A percentile compares a stretch with the other conserved stretches of the same genome.
Evolutionary conservation across 2,329 filamentous ascomycete species (phyloP).

Genomic region (Alternaria gansuensis): DNA sequence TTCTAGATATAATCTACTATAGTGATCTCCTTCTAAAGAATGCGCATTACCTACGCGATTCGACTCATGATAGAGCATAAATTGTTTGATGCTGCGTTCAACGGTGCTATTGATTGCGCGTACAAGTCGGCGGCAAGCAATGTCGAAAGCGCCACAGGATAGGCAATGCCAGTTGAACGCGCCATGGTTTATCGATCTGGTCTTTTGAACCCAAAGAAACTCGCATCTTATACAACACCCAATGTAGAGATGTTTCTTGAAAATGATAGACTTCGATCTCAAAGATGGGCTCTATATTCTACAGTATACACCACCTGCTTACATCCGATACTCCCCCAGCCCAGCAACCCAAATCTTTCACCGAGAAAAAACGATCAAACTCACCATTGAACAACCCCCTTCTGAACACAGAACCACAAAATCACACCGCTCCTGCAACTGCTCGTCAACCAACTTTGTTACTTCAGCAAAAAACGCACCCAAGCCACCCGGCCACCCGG

Average conservation of each 20-base stretch:
- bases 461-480: neutral
- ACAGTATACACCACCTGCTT: neutral
- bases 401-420: neutral
- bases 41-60: neutral
- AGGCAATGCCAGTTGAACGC: neutral
- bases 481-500: neutral
- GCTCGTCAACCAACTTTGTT: neutral
- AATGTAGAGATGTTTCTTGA: neutral
- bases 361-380: neutral
- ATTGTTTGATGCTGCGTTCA: neutral
- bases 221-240: neutral
- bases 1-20: neutral
- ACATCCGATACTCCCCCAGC: slow-evolving; percentile 1
- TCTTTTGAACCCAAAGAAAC: neutral
- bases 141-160: neutral
- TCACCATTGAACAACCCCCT: neutral
- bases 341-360: neutral
- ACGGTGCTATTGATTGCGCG: neutral
- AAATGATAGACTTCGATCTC: neutral
- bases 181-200: neutral
- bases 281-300: neutral
- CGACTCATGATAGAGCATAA: neutral
- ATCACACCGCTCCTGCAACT: neutral
- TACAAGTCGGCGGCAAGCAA: neutral
- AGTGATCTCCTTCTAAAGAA: neutral